Conservation (phyloP, 1,284 basidiomycete genomes). For the Sporisorium sorghi region DNA sequence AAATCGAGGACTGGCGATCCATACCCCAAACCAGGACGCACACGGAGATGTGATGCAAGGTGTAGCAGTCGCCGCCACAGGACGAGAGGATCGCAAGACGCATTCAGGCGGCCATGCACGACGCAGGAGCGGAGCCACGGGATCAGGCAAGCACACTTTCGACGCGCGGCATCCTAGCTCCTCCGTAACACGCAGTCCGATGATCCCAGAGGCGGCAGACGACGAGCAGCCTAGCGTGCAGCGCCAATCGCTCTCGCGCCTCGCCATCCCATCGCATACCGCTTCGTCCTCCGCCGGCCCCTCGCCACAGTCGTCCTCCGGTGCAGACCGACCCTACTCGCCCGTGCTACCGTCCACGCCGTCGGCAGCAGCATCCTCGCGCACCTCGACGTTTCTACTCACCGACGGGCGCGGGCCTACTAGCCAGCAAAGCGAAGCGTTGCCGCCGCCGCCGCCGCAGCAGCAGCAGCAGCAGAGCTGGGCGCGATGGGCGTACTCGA, state of each 20-base stretch:
- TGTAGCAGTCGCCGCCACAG: constrained; percentile 35
- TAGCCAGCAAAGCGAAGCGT: neutral
- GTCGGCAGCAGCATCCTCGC: neutral
- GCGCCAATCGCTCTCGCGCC: constrained; percentile 1
- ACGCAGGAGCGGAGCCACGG: constrained; percentile 36
- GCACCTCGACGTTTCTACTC: constrained; percentile 21
- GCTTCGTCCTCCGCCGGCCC: constrained; percentile 6
- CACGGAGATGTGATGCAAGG: constrained; percentile 11
- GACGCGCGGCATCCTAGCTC: constrained; percentile 17
- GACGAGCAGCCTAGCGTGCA: constrained; percentile 18
- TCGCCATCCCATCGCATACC: constrained; percentile 19
- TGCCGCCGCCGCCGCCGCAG: too few species aligned
- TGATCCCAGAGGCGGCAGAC: constrained; percentile 25
- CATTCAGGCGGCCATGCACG: constrained; percentile 25
- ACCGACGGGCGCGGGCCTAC: constrained; percentile 11
- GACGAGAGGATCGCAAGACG: constrained; percentile 25
- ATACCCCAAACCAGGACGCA: neutral
- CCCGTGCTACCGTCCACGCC: constrained; percentile 33
- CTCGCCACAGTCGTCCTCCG: constrained; percentile 15
- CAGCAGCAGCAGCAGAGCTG: constrained; percentile 48
- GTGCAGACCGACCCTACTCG: constrained; percentile 54
- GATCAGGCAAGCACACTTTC: constrained; percentile 24
- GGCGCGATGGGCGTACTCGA: constrained; percentile 55
- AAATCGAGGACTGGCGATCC: constrained; percentile 4
- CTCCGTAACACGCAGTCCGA: constrained; percentile 15